A percentile compares a stretch with the other conserved stretches of the same genome.
Evolutionary conservation across 2,329 filamentous ascomycete species (phyloP).

Genomic region (Exophiala sideris): DNA sequence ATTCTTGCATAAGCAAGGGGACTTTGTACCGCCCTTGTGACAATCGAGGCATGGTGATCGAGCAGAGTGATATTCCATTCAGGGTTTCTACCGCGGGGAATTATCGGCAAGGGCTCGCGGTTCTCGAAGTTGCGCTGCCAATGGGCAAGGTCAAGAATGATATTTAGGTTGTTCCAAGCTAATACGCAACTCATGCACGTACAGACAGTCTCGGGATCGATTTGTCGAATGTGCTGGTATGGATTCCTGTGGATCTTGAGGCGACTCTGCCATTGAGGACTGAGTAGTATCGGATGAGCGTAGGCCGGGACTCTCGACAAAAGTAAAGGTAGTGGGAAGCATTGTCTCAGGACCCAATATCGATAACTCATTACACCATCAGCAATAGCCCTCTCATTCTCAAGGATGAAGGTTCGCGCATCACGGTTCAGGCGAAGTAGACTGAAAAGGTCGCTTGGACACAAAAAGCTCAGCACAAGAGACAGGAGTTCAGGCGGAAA

Average conservation of each 20-base stretch:
- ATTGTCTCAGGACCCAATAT: slow-evolving; percentile 25
- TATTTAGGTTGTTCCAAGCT: slow-evolving; percentile 28
- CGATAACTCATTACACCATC: slow-evolving; percentile 18
- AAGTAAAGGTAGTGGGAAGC: slow-evolving; percentile 24
- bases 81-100: slow-evolving; percentile 24
- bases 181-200: slow-evolving; percentile 29
- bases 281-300: slow-evolving; percentile 21
- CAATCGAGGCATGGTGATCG: slow-evolving; percentile 20
- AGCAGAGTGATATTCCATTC: slow-evolving; percentile 27
- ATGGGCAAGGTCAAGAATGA: slow-evolving; percentile 27
- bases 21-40: slow-evolving; percentile 21
- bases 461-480: slow-evolving; percentile 19
- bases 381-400: slow-evolving; percentile 23
- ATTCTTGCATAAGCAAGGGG: slow-evolving; percentile 24
- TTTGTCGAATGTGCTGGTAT: slow-evolving; percentile 27
- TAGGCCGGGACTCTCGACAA: slow-evolving; percentile 17
- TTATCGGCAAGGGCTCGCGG: slow-evolving; percentile 27
- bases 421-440: slow-evolving; percentile 18
- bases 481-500: slow-evolving; percentile 24
- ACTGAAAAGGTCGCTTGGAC: slow-evolving; percentile 20
- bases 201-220: slow-evolving; percentile 22
- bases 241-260: slow-evolving; percentile 25
- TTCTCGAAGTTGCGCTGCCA: slow-evolving; percentile 27
- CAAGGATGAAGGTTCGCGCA: slow-evolving; percentile 18
- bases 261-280: slow-evolving; percentile 22